Percentiles rank a stretch among this genome's conserved stretches.
phyloP scores from a whole-genome alignment of 2,329 filamentous ascomycete species.

The Pseudopyricularia cyperi region DNA sequence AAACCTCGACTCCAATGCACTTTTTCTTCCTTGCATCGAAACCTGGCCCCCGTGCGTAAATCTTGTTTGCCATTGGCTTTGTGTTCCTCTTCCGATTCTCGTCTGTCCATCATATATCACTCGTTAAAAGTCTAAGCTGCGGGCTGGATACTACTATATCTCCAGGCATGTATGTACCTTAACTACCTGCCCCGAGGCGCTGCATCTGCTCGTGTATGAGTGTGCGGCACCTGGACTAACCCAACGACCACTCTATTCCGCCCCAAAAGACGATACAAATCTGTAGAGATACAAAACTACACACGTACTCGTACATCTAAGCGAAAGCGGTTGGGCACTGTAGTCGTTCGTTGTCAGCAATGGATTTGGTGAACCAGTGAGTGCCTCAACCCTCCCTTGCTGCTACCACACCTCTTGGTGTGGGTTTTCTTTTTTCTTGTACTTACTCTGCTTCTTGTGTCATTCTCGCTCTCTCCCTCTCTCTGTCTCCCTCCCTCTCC shows the following conservation, averaged over 20 bases:
- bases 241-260: too few relatives aligned
- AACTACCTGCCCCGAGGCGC: too few relatives aligned
- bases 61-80: background rate
- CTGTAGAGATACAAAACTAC: background rate
- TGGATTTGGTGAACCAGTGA: conserved; percentile 43
- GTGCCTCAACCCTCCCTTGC: conserved; percentile 11
- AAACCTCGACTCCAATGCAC: background rate
- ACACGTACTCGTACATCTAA: background rate
- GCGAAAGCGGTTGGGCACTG: too few relatives aligned
- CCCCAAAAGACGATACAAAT: background rate
- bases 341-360: conserved; percentile 11
- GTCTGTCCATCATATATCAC: too few relatives aligned
- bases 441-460: background rate
- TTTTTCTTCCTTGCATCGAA: background rate
- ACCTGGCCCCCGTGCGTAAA: background rate
- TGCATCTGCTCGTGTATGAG: too few relatives aligned
- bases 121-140: background rate
- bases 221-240: too few relatives aligned
- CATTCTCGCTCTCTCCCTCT: background rate
- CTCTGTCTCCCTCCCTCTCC: background rate
- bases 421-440: background rate
- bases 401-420: background rate
- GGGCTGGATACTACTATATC: background rate
- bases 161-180: background rate
- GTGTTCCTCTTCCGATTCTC: too few relatives aligned